Conservation (phyloP, 768 basidiomycete genomes). For the Lentinula lateritia region DNA sequence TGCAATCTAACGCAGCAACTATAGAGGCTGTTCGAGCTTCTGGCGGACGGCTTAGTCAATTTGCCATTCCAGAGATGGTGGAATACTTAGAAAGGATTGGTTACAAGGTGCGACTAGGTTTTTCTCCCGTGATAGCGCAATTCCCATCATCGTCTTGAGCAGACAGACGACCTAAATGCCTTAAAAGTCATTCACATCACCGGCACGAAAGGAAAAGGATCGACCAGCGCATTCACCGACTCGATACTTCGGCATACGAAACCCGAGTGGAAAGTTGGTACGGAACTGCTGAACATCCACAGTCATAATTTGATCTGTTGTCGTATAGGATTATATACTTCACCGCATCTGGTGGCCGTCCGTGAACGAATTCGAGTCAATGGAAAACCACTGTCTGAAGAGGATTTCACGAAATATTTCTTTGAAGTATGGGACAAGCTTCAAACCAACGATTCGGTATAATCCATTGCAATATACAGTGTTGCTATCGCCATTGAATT, state of each 20-base stretch:
- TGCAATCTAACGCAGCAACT: constrained; percentile 92
- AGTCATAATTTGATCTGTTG: neutral
- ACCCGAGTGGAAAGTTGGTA: constrained; percentile 80
- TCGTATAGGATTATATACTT: constrained; percentile 82
- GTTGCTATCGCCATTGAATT: neutral
- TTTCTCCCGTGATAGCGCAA: neutral
- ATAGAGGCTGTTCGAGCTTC: constrained; percentile 78
- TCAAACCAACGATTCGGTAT: constrained; percentile 54
- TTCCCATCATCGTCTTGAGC: neutral
- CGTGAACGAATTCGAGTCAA: constrained; percentile 94
- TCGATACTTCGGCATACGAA: constrained; percentile 74
- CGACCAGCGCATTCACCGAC: constrained; percentile 90
- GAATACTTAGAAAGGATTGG: constrained; percentile 87
- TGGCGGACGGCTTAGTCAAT: constrained; percentile 52
- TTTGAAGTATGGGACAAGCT: constrained; percentile 94
- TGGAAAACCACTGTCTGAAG: constrained; percentile 84
- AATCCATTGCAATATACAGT: neutral
- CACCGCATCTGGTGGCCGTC: constrained; percentile 93
- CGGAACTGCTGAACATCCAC: constrained; percentile 16
- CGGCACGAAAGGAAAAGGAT: constrained; percentile 98
- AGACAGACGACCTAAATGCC: constrained; percentile 80
- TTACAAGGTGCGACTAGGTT: constrained; percentile 55
- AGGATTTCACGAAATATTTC: constrained; percentile 84
- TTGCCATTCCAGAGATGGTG: constrained; percentile 83
- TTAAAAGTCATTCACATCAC: constrained; percentile 96